Evolutionary conservation across 371 early-diverging fungal genomes (phyloP).

Genomic region (Blakeslea trispora): DNA sequence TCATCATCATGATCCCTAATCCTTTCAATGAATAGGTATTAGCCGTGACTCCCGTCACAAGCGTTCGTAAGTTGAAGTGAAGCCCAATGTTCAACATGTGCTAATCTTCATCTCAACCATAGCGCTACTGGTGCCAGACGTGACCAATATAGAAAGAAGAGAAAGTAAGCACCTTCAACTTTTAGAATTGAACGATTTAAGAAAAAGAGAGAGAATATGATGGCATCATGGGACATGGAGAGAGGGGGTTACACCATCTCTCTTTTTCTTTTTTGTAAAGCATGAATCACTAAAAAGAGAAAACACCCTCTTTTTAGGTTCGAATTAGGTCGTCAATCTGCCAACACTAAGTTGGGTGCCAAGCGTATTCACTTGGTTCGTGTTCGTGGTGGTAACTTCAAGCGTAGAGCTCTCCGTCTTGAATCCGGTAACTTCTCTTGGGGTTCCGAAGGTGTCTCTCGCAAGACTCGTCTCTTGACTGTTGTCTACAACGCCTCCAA

Average conservation of each 20-base stretch:
- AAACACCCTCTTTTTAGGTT: too few species aligned
- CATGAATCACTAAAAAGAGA: not conserved
- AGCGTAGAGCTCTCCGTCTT: slow-evolving; percentile 97
- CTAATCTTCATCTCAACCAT: too few species aligned
- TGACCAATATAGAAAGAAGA: slow-evolving; percentile 97
- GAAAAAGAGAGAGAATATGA: not conserved
- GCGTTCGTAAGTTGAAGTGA: slow-evolving; percentile 48
- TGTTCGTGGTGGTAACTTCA: slow-evolving; percentile 98
- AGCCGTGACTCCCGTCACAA: slow-evolving; percentile 97
- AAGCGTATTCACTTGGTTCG: slow-evolving; percentile 94
- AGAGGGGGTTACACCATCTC: too few species aligned
- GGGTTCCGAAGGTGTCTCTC: slow-evolving; percentile 92
- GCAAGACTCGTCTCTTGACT: slow-evolving; percentile 94
- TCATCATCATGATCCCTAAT: too few species aligned
- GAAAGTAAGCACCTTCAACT: slow-evolving; percentile 56
- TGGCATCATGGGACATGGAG: not conserved
- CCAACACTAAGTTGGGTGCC: slow-evolving; percentile 96
- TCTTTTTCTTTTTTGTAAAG: not conserved
- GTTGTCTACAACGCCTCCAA: slow-evolving; percentile 99
- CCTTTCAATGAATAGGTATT: slow-evolving; percentile 90
- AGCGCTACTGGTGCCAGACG: slow-evolving; percentile 97
- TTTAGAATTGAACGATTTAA: not conserved
- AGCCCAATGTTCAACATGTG: too few species aligned
- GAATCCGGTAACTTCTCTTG: slow-evolving; percentile 98
- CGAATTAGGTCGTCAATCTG: slow-evolving; percentile 96